Evolutionary conservation across 495 filamentous ascomycete genomes (phyloP).

Genomic region (Neurospora tetrasperma): DNA sequence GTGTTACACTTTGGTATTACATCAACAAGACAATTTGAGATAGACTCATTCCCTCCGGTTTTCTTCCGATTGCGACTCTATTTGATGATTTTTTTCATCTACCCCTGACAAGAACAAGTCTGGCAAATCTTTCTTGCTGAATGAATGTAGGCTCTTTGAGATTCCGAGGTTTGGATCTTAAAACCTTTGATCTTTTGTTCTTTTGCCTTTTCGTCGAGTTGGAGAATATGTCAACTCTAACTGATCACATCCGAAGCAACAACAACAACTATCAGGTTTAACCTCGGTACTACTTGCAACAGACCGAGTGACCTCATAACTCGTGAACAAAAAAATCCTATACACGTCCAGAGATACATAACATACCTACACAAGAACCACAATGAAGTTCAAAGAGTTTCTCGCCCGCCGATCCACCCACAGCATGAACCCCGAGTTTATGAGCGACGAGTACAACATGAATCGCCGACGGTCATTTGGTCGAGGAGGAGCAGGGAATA

Average conservation of each 20-base stretch:
- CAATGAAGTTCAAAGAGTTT: neutral
- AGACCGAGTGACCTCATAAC: neutral
- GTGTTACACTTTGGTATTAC: neutral
- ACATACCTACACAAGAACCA: neutral
- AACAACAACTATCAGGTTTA: neutral
- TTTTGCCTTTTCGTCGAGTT: too few species aligned
- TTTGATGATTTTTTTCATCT: neutral
- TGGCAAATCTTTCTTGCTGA: neutral
- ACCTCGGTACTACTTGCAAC: neutral
- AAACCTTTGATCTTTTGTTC: neutral
- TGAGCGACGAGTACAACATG: neutral
- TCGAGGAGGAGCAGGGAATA: conserved; percentile 16
- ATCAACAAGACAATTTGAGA: neutral
- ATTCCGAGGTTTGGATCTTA: neutral
- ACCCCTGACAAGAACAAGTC: neutral
- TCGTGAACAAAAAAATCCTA: neutral
- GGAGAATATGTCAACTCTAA: too few species aligned
- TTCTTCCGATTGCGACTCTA: neutral
- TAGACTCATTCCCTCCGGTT: neutral
- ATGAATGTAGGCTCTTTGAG: neutral
- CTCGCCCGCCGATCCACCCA: neutral
- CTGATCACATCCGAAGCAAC: too few species aligned
- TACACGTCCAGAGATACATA: neutral
- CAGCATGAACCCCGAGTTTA: neutral
- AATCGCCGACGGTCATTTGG: conserved; percentile 13